Conservation (phyloP, 345 rosid species). For the Physaria fendleri region DNA sequence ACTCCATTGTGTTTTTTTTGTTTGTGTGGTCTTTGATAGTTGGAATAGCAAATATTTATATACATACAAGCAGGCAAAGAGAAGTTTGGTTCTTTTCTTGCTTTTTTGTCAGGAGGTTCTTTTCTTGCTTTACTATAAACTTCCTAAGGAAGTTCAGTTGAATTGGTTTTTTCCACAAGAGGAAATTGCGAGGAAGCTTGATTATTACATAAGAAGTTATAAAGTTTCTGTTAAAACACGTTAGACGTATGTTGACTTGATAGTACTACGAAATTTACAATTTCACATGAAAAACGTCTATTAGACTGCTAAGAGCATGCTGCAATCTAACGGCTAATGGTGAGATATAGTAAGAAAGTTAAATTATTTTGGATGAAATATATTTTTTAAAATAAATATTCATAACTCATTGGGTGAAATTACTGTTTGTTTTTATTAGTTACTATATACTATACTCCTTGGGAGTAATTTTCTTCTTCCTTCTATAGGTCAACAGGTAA, state of each 20-base stretch:
- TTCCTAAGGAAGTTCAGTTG: neutral
- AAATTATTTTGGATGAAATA: neutral
- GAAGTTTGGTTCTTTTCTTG: neutral
- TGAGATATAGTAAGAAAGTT: neutral
- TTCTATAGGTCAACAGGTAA: neutral
- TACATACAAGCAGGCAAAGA: neutral
- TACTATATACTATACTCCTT: neutral
- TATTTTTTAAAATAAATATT: neutral
- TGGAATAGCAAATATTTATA: neutral
- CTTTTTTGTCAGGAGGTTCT: no score
- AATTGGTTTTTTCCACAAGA: neutral
- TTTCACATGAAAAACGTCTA: neutral
- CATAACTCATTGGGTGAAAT: neutral
- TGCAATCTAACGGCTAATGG: neutral
- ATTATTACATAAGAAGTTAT: neutral
- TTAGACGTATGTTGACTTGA: neutral
- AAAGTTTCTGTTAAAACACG: neutral
- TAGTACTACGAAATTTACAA: slow-evolving; percentile 1
- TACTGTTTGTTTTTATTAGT: neutral
- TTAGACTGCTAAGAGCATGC: neutral
- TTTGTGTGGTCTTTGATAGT: neutral
- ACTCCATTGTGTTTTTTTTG: slow-evolving; percentile 24
- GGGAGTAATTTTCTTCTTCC: neutral
- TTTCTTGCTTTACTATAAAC: neutral
- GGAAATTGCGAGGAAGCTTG: slow-evolving; percentile 17